phyloP scores from a whole-genome alignment of 371 early-diverging fungal species.

The Haplosporangium sp. region DNA sequence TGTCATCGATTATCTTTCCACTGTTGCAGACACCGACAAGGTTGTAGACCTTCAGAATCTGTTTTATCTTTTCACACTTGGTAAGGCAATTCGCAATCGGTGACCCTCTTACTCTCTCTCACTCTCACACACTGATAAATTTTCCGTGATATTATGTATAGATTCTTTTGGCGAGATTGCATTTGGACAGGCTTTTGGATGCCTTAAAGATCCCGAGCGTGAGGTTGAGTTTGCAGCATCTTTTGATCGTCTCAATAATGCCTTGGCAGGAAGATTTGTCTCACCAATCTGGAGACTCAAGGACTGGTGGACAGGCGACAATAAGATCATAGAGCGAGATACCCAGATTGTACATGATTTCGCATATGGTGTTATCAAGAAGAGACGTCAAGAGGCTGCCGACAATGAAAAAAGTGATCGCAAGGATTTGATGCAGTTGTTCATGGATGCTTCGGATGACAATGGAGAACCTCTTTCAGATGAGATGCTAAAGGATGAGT shows the following conservation, averaged over 20 bases:
- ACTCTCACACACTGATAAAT: not conserved
- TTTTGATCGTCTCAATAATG: conserved; percentile 19
- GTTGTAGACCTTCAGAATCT: conserved; percentile 59
- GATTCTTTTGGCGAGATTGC: conserved; percentile 62
- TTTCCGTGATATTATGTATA: not conserved
- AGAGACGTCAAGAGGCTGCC: conserved; percentile 55
- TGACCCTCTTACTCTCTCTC: not conserved
- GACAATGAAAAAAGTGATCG: not conserved
- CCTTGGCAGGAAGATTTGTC: conserved; percentile 43
- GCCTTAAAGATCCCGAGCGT: conserved; percentile 27
- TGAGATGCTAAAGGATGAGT: conserved; percentile 69
- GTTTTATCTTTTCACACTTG: conserved; percentile 62
- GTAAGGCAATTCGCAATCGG: not conserved
- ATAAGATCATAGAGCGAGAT: conserved; percentile 14
- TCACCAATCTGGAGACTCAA: conserved; percentile 53
- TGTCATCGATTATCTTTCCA: conserved; percentile 47
- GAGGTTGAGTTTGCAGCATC: conserved; percentile 61
- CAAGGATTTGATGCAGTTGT: conserved; percentile 68
- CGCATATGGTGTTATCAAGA: conserved; percentile 59
- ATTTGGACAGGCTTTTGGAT: conserved; percentile 55
- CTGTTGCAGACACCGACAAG: conserved; percentile 45
- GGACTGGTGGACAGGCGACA: conserved; percentile 47
- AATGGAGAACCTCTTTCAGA: conserved; percentile 64
- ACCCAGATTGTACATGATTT: conserved; percentile 54
- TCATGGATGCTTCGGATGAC: conserved; percentile 68